A percentile compares a stretch with the other conserved stretches of the same genome.
Evolutionary conservation across 495 filamentous ascomycete genomes (phyloP).

Genomic region (Sporormia fimetaria): DNA sequence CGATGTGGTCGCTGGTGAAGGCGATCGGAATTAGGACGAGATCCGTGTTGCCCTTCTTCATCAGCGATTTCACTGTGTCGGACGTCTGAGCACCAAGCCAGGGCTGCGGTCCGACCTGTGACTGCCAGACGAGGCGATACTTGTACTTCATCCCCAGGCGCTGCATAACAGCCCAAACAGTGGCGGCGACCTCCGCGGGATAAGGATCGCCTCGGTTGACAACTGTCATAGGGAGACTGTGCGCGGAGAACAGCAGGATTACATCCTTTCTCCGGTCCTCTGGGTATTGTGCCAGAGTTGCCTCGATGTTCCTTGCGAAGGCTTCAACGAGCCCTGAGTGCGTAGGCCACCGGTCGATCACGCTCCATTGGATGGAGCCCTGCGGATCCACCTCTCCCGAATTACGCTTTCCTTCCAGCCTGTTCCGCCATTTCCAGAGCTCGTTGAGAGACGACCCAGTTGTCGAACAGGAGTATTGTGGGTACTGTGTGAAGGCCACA

Average conservation of each 20-base stretch:
- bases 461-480: constrained; percentile 97
- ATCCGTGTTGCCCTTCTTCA: constrained; percentile 83
- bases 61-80: constrained; percentile 75
- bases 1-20: constrained; percentile 97
- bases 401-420: constrained; percentile 65
- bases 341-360: constrained; percentile 93
- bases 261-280: constrained; percentile 64
- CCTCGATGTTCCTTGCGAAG: constrained; percentile 82
- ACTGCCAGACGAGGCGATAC: constrained; percentile 94
- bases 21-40: constrained; percentile 90
- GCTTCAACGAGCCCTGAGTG: constrained; percentile 85
- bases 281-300: constrained; percentile 69
- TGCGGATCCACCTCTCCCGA: constrained; percentile 39
- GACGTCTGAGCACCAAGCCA: constrained; percentile 95
- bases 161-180: constrained; percentile 92
- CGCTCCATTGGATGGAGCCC: constrained; percentile 85
- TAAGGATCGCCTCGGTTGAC: constrained; percentile 95
- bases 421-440: constrained; percentile 88
- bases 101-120: constrained; percentile 86
- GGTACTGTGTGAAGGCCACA: constrained; percentile 96
- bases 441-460: constrained; percentile 95
- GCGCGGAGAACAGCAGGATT: constrained; percentile 85
- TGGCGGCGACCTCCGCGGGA: constrained; percentile 93
- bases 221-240: constrained; percentile 93
- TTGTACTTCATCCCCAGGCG: constrained; percentile 74